Evolutionary conservation across 2,329 filamentous ascomycete species (phyloP).

Genomic region (Aspergillus carbonarius): DNA sequence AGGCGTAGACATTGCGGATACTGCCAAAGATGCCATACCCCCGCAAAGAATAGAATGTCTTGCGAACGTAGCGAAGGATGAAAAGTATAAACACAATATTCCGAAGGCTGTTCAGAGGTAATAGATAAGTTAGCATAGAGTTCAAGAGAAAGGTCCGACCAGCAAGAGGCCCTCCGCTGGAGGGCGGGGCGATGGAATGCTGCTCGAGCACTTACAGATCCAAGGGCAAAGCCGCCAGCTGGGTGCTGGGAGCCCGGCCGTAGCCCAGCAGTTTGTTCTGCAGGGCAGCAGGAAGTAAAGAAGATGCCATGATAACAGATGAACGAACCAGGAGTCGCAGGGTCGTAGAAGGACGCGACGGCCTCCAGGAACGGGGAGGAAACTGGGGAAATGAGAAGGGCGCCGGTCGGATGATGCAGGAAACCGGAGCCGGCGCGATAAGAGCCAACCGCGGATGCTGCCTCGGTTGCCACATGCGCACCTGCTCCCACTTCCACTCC

Average conservation of each 20-base stretch:
- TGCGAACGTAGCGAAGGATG: constrained; percentile 77
- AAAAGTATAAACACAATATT: constrained; percentile 90
- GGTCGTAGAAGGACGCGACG: constrained; percentile 7
- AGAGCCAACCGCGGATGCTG: constrained; percentile 4
- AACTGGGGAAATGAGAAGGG: constrained; percentile 12
- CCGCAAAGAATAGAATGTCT: constrained; percentile 77
- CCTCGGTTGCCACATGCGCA: constrained; percentile 10
- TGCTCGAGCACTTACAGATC: constrained; percentile 41
- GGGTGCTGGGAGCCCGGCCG: constrained; percentile 31
- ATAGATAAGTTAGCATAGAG: constrained; percentile 10
- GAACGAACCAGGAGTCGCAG: neutral
- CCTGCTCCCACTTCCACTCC: neutral
- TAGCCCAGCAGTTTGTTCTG: constrained; percentile 46
- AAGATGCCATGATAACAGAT: constrained; percentile 37
- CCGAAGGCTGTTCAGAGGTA: constrained; percentile 59
- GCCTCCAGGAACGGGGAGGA: constrained; percentile 4
- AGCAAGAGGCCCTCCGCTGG: neutral
- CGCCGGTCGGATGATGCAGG: constrained; percentile 18
- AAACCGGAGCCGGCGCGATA: constrained; percentile 6
- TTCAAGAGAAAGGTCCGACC: neutral
- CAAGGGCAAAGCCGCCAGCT: constrained; percentile 40
- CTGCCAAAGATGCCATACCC: constrained; percentile 86
- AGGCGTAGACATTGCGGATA: constrained; percentile 69
- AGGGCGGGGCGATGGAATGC: neutral
- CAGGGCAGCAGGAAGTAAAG: constrained; percentile 43